Evolutionary conservation across 768 basidiomycete species (phyloP), one percentile per base, ranked within the genome.

Genomic region (Leucocoprinus leucothites): DNA sequence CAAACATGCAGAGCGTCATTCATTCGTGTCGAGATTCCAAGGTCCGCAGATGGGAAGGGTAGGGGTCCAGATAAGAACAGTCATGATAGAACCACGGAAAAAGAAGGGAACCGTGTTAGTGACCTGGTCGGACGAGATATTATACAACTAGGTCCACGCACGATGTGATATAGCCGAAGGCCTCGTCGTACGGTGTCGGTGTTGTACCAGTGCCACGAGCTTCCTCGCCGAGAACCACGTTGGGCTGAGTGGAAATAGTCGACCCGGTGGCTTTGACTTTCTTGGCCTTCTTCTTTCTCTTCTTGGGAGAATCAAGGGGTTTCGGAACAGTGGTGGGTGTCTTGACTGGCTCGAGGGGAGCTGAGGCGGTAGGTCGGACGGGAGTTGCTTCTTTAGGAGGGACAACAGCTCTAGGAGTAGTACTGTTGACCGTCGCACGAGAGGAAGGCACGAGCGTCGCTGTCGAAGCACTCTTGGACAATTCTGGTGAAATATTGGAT

Each of bases 121-220:
- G 22, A 31, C 21, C 11, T 48, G 18, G 38, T 52, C 51, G 28
- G 1, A 8, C 43, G 19, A 43, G 43, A 46, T 36, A 42, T 38
- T 55, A 53, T 25, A 52, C 50, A n/a, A 51, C 41, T 46, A 42
- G 56, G 26, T 48, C 53, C 41, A 82, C 84, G 53, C 64, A 87
- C 86, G 79, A 77, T 9, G 80, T 79, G 56, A 89, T 84, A 65
- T 77, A 87, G 40, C 68, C 69, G 11, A 78, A 75, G 1, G 87
- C 87, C 56, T 83, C 82, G 51, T 84, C 72, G 63, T 84, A 86
- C 44, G 76, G 67, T 0, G 75, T 71, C 11, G 71, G 63, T 5
- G 31, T 5, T 31, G 31, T 5, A 5, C 11, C 11, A 25, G 62
- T 62, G 14, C 35, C 66, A 38, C 63, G 62, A 16, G 63, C 64